Evolutionary conservation across 495 filamentous ascomycete genomes (phyloP).

Genomic region (Aspergillus biplanus): DNA sequence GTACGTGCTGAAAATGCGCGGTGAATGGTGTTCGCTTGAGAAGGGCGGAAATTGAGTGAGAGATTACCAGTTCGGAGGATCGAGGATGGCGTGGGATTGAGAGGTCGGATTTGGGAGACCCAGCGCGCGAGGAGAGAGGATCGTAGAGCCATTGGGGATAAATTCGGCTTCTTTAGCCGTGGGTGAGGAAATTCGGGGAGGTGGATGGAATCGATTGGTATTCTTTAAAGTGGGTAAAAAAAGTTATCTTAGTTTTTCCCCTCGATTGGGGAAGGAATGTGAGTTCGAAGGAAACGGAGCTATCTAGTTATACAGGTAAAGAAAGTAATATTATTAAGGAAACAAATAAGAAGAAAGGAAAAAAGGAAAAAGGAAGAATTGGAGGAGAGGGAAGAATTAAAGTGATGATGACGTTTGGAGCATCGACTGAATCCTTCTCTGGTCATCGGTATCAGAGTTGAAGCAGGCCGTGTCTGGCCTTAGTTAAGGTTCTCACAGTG

Average conservation of each 20-base stretch:
- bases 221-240: no score
- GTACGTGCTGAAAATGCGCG: constrained; percentile 16
- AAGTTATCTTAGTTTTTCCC: no score
- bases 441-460: constrained; percentile 8
- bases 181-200: background rate
- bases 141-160: constrained; percentile 13
- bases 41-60: background rate
- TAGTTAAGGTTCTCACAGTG: background rate
- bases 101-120: constrained; percentile 2
- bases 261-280: no score
- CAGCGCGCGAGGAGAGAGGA: constrained; percentile 5
- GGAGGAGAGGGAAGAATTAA: background rate
- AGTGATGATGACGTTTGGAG: constrained; percentile 15
- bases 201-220: no score
- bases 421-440: background rate
- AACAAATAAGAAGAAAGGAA: background rate
- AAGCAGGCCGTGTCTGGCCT: constrained; percentile 12
- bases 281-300: no score
- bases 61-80: background rate
- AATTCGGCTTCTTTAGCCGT: background rate
- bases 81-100: background rate
- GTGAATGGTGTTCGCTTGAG: background rate
- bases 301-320: no score
- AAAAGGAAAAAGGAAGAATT: background rate
- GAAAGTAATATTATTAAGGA: no score